Evolutionary conservation across 441 rosid species (phyloP).

Genomic region (Euphorbia neoarborescens): DNA sequence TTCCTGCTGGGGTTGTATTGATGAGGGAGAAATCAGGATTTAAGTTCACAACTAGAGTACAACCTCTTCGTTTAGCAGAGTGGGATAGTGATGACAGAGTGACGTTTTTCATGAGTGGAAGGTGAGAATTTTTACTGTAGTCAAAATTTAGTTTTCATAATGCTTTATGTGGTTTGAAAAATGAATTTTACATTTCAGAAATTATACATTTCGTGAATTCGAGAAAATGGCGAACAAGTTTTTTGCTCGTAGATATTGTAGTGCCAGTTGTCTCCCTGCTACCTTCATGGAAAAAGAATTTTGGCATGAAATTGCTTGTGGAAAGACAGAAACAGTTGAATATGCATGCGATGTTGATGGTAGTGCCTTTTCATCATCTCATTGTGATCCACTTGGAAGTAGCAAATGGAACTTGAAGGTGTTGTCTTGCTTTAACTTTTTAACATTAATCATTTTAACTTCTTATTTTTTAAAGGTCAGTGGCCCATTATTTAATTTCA

Average conservation of each 20-base stretch:
- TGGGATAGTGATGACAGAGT: constrained; percentile 92
- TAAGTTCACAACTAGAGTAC: constrained; percentile 94
- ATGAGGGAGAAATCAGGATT: constrained; percentile 82
- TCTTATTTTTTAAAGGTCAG: too few species aligned
- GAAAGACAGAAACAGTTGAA: constrained; percentile 95
- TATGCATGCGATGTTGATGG: constrained; percentile 99
- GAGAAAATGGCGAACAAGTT: constrained; percentile 98
- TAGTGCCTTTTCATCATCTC: constrained; percentile 91
- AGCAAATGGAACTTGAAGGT: constrained; percentile 99
- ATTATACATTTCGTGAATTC: constrained; percentile 83
- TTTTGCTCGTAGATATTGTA: constrained; percentile 88
- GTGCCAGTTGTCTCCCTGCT: constrained; percentile 84
- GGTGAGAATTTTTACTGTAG: constrained; percentile 38
- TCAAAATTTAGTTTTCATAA: constrained; percentile 2
- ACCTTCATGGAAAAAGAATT: constrained; percentile 95
- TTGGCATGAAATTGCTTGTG: constrained; percentile 93
- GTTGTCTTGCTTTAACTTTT: constrained; percentile 25
- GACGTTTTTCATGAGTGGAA: constrained; percentile 98
- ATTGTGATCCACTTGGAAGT: constrained; percentile 78
- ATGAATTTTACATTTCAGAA: constrained; percentile 51
- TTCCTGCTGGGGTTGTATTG: constrained; percentile 90
- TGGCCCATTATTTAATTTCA: not conserved
- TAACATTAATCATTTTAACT: constrained; percentile 1
- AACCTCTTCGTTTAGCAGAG: constrained; percentile 96
- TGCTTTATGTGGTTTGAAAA: constrained; percentile 24